Percentiles rank a stretch among this genome's conserved stretches.
Evolutionary conservation across 768 basidiomycete species (phyloP).

Genomic region (Galerina marginata): DNA sequence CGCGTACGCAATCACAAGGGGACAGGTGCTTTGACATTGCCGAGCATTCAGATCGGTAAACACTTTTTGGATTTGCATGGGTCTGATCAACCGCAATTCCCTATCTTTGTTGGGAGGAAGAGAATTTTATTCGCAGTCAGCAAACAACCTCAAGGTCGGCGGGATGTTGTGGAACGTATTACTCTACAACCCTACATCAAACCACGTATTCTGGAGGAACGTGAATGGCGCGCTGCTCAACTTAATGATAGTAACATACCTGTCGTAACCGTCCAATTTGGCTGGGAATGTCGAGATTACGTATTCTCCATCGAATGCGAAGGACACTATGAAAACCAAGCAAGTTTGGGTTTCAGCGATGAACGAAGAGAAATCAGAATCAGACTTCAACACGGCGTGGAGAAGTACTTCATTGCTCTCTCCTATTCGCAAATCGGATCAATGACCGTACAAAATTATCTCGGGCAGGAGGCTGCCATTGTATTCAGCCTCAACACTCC

Average conservation of each 20-base stretch:
- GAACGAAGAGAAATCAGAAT: conserved; percentile 56
- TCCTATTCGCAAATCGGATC: conserved; percentile 48
- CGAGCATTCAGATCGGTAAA: conserved; percentile 41
- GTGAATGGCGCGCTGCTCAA: conserved; percentile 34
- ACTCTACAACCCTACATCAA: conserved; percentile 45
- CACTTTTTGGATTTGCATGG: conserved; percentile 48
- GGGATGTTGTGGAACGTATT: conserved; percentile 45
- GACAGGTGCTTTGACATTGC: conserved; percentile 53
- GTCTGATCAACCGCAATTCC: conserved; percentile 5
- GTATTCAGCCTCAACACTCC: conserved; percentile 49
- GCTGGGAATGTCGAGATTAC: conserved; percentile 65
- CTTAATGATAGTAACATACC: conserved; percentile 34
- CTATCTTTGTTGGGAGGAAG: conserved; percentile 37
- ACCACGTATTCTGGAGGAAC: conserved; percentile 40
- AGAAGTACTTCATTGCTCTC: conserved; percentile 45
- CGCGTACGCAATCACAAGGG: conserved; percentile 41
- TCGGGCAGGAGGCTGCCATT: conserved; percentile 38
- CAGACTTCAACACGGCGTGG: conserved; percentile 24
- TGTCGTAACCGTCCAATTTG: conserved; percentile 55
- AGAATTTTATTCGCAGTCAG: conserved; percentile 39
- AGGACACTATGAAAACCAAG: conserved; percentile 28
- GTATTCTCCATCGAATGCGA: conserved; percentile 67
- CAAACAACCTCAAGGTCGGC: conserved; percentile 27
- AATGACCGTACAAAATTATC: conserved; percentile 40
- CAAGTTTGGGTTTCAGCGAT: conserved; percentile 42